These are phyloP conservation scores for Aleurites moluccanus DNA, from an alignment of 441 rosid species.

Conservation along the genomic window DNA sequence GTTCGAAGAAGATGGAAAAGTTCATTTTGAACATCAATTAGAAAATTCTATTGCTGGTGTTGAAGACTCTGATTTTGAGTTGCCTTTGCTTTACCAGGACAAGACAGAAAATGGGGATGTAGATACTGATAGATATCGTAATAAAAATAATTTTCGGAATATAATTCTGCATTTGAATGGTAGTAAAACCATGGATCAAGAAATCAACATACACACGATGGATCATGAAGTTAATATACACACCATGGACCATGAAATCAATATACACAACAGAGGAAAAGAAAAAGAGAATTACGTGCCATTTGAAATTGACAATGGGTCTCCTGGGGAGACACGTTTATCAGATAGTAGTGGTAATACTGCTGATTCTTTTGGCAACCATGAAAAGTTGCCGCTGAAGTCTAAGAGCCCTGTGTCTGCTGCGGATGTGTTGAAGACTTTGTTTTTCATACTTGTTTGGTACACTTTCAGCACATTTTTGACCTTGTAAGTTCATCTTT, in stretches of 20 bases:
- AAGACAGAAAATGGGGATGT: constrained; percentile 29
- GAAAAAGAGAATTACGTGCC: constrained; percentile 45
- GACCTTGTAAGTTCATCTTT: constrained; percentile 76
- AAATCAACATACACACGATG: constrained; percentile 26
- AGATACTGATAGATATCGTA: constrained; percentile 27
- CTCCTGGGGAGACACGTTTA: constrained; percentile 34
- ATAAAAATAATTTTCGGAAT: constrained; percentile 31
- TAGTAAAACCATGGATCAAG: constrained; percentile 33
- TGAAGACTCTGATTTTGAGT: constrained; percentile 39
- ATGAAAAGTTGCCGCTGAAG: constrained; percentile 29
- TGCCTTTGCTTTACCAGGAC: constrained; percentile 34
- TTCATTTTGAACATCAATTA: constrained; percentile 23
- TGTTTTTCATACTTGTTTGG: constrained; percentile 96
- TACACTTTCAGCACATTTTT: constrained; percentile 98
- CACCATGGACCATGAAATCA: constrained; percentile 26
- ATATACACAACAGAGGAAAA: constrained; percentile 38
- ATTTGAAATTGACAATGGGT: constrained; percentile 65
- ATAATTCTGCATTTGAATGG: constrained; percentile 50
- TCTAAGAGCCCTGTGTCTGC: constrained; percentile 41
- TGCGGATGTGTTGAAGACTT: constrained; percentile 82
- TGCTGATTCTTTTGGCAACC: constrained; percentile 30
- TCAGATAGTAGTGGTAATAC: constrained; percentile 39
- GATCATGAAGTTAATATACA: constrained; percentile 27
- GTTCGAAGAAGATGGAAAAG: constrained; percentile 34
- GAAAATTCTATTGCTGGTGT: constrained; percentile 25